Evolutionary conservation across 2,329 filamentous ascomycete species (phyloP).

Genomic region (Colletotrichum sp.): DNA sequence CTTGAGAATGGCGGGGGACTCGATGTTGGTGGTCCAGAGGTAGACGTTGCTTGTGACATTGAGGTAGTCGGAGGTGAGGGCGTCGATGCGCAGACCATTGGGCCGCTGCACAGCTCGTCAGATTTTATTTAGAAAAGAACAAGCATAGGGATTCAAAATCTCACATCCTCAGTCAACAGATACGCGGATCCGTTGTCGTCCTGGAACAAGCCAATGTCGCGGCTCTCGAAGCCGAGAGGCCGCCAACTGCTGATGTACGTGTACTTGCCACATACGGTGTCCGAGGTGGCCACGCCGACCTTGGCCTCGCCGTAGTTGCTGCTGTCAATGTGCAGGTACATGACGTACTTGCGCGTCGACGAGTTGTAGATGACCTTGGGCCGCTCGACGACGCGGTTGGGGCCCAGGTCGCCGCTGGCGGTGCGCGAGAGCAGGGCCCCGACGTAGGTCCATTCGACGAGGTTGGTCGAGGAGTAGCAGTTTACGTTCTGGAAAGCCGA

Average conservation of each 20-base stretch:
- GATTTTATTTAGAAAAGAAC: background rate
- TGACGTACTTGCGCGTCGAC: conserved; percentile 64
- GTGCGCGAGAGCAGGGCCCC: conserved; percentile 63
- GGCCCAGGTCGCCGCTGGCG: conserved; percentile 59
- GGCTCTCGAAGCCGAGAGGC: conserved; percentile 33
- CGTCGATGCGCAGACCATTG: conserved; percentile 50
- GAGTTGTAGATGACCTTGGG: conserved; percentile 74
- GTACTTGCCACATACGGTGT: conserved; percentile 66
- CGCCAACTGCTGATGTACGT: conserved; percentile 36
- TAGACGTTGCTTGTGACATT: conserved; percentile 54
- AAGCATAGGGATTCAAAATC: background rate
- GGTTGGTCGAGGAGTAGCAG: conserved; percentile 69
- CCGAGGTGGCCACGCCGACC: conserved; percentile 66
- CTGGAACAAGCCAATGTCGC: conserved; percentile 66
- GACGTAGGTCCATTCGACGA: conserved; percentile 69
- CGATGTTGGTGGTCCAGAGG: conserved; percentile 58
- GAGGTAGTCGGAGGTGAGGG: conserved; percentile 62
- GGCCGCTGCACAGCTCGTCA: background rate
- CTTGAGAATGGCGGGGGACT: conserved; percentile 69
- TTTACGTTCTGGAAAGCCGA: conserved; percentile 68
- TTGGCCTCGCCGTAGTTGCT: conserved; percentile 67
- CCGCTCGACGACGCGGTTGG: conserved; percentile 67
- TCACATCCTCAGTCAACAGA: conserved; percentile 61
- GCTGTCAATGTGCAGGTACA: conserved; percentile 73
- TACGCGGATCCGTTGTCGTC: conserved; percentile 67